Evolutionary conservation across 108 stramenopile genomes (phyloP), one percentile per base, ranked within the genome.

Genomic region (Cyclostephanos tholiformis): DNA sequence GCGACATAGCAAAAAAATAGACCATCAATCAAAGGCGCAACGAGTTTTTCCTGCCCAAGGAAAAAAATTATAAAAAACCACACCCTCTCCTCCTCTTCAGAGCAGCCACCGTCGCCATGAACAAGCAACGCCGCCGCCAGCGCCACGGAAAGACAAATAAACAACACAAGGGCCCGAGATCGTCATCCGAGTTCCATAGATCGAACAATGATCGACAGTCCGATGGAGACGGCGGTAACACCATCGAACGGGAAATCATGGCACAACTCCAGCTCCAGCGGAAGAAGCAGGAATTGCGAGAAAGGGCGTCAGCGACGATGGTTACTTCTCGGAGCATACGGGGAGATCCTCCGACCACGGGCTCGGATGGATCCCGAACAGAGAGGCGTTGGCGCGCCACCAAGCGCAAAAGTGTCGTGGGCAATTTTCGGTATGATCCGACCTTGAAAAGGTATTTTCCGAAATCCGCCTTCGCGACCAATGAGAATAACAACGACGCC

Each of bases 251-350:
- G 66, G 77, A 79, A 29, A 29, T 72, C 36, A 10, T 79, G 23
- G 71, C 71, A 35, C 77, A 79, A 17, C 71, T 79, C 23, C 71
- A 57, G 17, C 52, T 44, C 29, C 77, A 79, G 77, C 64, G 77
- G 17, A 44, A 60, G 38, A 64, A 69, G 55, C 52, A 53, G 63
- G 62, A 2, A 50, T 23, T 8, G 20, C 6, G 6, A 41, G 55
- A 43, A 44, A 29, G 14, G 19, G 44, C 30, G 27, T 23, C 25
- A 2, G 60, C 58, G 25, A 32, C 39, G 17, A 27, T 26, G 12
- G 23, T 10, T 29, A 14, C 56, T 57, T 29, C 56, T 27, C 27
- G 32, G n/a, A 17, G 60, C 60, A 6, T 2, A 7, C 27, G 26
- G 36, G 6, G n/a, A 61, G 30, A 29, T 10, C 36, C 16, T 1